Conservation (phyloP, 768 basidiomycete genomes). For the Cyclocybe aegerita region DNA sequence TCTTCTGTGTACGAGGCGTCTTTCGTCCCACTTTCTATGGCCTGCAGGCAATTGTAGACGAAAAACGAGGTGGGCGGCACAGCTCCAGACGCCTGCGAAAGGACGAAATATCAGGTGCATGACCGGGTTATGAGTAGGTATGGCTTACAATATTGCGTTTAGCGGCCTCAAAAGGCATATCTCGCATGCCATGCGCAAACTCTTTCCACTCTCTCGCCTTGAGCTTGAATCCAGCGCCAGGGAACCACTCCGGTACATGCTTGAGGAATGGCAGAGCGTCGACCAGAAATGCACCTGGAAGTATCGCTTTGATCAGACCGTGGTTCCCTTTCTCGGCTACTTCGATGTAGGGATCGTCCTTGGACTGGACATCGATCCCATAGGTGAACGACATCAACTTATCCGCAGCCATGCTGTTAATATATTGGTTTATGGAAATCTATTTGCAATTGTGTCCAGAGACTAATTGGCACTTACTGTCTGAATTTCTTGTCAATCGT, state of each 20-base stretch:
- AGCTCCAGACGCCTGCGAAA: background rate
- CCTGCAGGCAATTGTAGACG: too few relatives aligned
- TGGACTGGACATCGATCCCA: conserved; percentile 22
- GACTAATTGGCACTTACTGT: conserved; percentile 5
- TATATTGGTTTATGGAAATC: background rate
- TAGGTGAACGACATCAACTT: conserved; percentile 27
- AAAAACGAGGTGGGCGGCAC: too few relatives aligned
- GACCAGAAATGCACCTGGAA: conserved; percentile 28
- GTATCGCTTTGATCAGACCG: conserved; percentile 15
- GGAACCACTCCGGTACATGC: conserved; percentile 35
- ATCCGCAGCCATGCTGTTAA: conserved; percentile 13
- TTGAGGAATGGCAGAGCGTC: conserved; percentile 28
- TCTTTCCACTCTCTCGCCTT: conserved; percentile 27
- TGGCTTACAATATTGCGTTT: conserved; percentile 16
- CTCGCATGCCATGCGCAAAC: conserved; percentile 15
- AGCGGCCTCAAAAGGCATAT: conserved; percentile 20
- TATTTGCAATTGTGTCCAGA: too few relatives aligned
- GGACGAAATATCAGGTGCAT: background rate
- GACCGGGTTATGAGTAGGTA: background rate
- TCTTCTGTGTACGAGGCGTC: too few relatives aligned
- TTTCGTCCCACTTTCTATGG: too few relatives aligned
- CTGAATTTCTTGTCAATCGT: conserved; percentile 13
- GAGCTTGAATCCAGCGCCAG: conserved; percentile 32
- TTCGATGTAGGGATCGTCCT: conserved; percentile 27
- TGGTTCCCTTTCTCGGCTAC: conserved; percentile 19